phyloP scores from a whole-genome alignment of 352 stramenopile species.

The Globisporangium viniferum region DNA sequence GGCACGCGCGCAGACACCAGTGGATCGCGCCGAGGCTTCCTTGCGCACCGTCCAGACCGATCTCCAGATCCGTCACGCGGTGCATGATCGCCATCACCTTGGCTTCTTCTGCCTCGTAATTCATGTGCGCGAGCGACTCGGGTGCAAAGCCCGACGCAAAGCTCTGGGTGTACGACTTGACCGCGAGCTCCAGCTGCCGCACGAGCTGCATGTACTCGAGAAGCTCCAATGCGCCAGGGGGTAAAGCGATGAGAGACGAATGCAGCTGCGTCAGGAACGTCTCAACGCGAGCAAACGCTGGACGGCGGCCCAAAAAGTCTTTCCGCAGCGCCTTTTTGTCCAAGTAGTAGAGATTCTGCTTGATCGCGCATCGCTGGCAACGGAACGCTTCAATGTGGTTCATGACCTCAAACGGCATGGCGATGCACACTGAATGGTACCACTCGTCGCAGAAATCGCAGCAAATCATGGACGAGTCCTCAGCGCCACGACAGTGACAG shows the following conservation, averaged over 20 bases:
- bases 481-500: constrained; percentile 62
- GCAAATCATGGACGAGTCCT: constrained; percentile 82
- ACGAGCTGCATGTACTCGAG: constrained; percentile 36
- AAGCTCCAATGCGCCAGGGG: constrained; percentile 48
- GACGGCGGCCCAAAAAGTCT: constrained; percentile 44
- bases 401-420: constrained; percentile 50
- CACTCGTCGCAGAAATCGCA: constrained; percentile 88
- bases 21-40: constrained; percentile 61
- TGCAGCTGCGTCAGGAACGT: constrained; percentile 55
- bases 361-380: constrained; percentile 61
- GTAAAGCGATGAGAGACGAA: constrained; percentile 46
- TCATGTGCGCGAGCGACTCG: constrained; percentile 36
- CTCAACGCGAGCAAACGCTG: constrained; percentile 47
- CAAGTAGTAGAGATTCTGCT: constrained; percentile 68
- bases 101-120: constrained; percentile 37
- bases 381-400: constrained; percentile 68
- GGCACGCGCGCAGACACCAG: constrained; percentile 74
- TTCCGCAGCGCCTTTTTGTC: constrained; percentile 51
- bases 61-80: constrained; percentile 54
- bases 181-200: constrained; percentile 28
- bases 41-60: constrained; percentile 51
- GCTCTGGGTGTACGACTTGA: constrained; percentile 29
- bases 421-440: constrained; percentile 77
- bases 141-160: constrained; percentile 59
- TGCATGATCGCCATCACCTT: constrained; percentile 46